These are phyloP conservation scores for Trichocladium uniseriatum DNA, from an alignment of 495 filamentous ascomycete species.

Conservation along the genomic window DNA sequence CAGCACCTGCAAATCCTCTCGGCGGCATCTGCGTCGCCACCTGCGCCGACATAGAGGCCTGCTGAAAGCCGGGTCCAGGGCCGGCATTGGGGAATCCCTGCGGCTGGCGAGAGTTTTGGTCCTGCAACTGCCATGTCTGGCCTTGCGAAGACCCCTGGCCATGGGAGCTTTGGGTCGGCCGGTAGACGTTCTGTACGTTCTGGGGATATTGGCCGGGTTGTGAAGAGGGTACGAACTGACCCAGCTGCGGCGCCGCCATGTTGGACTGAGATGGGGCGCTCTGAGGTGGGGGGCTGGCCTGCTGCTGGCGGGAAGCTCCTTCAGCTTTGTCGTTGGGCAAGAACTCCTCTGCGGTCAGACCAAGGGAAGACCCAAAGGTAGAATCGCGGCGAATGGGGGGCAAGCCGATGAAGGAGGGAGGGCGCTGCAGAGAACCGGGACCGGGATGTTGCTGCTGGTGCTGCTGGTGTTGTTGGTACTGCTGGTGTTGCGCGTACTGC, in stretches of 20 bases:
- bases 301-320: not conserved
- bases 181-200: constrained; percentile 20
- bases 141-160: constrained; percentile 4
- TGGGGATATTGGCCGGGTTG: constrained; percentile 15
- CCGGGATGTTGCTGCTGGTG: constrained; percentile 12
- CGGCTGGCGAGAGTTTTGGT: constrained; percentile 5
- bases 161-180: constrained; percentile 18
- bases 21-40: constrained; percentile 1
- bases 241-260: constrained; percentile 6
- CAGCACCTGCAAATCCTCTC: constrained; percentile 7
- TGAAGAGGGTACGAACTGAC: constrained; percentile 9
- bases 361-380: constrained; percentile 36
- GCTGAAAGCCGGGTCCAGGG: not conserved
- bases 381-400: constrained; percentile 46
- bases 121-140: constrained; percentile 16
- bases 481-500: constrained; percentile 12
- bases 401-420: constrained; percentile 36
- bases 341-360: constrained; percentile 14
- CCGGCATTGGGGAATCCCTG: constrained; percentile 7
- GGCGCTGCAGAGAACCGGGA: constrained; percentile 18
- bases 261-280: not conserved
- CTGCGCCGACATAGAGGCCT: constrained; percentile 14
- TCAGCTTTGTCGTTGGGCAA: constrained; percentile 9
- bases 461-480: constrained; percentile 8
- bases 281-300: not conserved